phyloP scores from a whole-genome alignment of 2,329 filamentous ascomycete species.

The Fusarium succisae region DNA sequence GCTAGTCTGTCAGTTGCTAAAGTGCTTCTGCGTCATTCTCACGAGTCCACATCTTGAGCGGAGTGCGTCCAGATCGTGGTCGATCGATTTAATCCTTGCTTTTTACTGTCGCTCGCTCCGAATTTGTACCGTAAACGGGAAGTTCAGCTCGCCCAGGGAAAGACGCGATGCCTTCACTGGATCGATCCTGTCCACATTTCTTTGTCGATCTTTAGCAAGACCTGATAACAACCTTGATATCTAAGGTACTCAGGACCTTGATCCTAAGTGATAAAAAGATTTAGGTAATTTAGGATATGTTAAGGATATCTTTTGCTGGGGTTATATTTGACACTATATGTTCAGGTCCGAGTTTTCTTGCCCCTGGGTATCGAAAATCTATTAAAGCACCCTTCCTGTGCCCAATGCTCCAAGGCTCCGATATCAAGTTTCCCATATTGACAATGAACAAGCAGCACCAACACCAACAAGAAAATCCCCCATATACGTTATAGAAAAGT shows the following conservation, averaged over 20 bases:
- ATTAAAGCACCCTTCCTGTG: background rate
- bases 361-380: background rate
- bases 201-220: background rate
- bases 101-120: slow-evolving; percentile 20
- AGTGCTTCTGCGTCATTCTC: slow-evolving; percentile 5
- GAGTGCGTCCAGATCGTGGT: slow-evolving; percentile 49
- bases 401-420: background rate
- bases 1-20: background rate
- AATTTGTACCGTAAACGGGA: slow-evolving; percentile 51
- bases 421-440: background rate
- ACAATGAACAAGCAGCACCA: background rate
- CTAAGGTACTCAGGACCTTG: background rate
- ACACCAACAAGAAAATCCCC: background rate
- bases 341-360: no score
- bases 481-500: background rate
- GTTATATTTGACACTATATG: no score
- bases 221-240: background rate
- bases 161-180: slow-evolving; percentile 34
- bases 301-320: no score
- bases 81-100: background rate
- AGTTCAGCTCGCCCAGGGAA: slow-evolving; percentile 47
- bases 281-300: no score
- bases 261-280: no score
- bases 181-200: background rate
- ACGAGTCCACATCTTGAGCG: background rate